Percentiles rank a stretch among this genome's conserved stretches.
Conservation (phyloP, 2,329 filamentous ascomycete species). For the Ceratocystis harringtonii region DNA sequence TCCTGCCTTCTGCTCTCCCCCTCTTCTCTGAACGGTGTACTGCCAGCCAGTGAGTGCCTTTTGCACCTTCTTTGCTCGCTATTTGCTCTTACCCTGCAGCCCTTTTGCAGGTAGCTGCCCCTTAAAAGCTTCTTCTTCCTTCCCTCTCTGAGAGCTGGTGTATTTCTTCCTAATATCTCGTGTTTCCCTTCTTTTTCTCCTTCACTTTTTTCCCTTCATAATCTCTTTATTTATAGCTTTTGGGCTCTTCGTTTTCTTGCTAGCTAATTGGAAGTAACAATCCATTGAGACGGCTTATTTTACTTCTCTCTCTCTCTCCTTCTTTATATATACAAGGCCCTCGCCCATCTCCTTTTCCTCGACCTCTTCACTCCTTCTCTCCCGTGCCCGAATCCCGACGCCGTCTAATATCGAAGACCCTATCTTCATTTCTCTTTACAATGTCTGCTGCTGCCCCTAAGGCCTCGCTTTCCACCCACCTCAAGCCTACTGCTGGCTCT, state of each 20-base stretch:
- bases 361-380: constrained; percentile 1
- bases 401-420: constrained; percentile 12
- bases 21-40: not conserved
- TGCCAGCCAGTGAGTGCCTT: not conserved
- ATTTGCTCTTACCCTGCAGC: constrained; percentile 5
- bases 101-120: constrained; percentile 16
- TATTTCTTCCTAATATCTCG: not conserved
- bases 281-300: not conserved
- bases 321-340: not conserved
- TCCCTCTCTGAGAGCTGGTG: not conserved
- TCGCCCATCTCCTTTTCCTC: not conserved
- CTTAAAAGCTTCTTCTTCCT: constrained; percentile 16
- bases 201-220: constrained; percentile 10
- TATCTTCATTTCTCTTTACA: constrained; percentile 20
- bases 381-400: constrained; percentile 14
- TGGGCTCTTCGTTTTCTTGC: constrained; percentile 5
- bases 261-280: not conserved
- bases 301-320: not conserved
- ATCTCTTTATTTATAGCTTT: constrained; percentile 6
- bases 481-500: constrained; percentile 43
- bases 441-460: constrained; percentile 49
- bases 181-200: constrained; percentile 9
- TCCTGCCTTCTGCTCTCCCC: not conserved
- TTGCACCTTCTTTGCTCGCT: not conserved
- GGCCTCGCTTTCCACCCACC: constrained; percentile 68